These are phyloP conservation scores for Taiwanofungus camphoratus DNA, from an alignment of 1,284 basidiomycete species.

Conservation along the genomic window DNA sequence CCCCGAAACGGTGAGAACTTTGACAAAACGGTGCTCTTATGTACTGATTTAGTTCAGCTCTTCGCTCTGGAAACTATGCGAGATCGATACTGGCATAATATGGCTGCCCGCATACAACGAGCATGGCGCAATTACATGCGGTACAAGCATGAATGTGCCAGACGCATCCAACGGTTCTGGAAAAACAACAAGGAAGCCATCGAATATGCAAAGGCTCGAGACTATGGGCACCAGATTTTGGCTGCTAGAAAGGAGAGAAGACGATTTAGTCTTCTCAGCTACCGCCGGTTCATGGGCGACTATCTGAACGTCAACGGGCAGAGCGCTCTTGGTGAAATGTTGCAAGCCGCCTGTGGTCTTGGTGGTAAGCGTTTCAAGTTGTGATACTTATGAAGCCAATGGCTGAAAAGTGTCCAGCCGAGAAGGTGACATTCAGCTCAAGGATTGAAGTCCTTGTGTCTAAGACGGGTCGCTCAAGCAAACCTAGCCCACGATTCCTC, in stretches of 20 bases:
- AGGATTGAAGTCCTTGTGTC: conserved; percentile 83
- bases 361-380: conserved; percentile 45
- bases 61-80: conserved; percentile 99
- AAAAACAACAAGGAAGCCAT: conserved; percentile 95
- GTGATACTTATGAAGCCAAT: background rate
- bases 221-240: conserved; percentile 91
- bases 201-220: conserved; percentile 83
- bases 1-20: conserved; percentile 79
- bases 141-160: conserved; percentile 93
- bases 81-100: conserved; percentile 99
- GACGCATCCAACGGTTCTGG: conserved; percentile 97
- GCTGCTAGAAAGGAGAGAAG: conserved; percentile 92
- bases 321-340: conserved; percentile 75
- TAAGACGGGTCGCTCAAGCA: conserved; percentile 85
- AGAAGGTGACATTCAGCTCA: conserved; percentile 85
- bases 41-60: conserved; percentile 44
- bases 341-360: conserved; percentile 73
- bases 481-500: conserved; percentile 88
- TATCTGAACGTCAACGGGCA: conserved; percentile 89
- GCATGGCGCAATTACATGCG: conserved; percentile 95
- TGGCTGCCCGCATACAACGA: conserved; percentile 95
- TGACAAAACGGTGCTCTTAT: conserved; percentile 1
- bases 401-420: conserved; percentile 36
- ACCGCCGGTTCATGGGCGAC: conserved; percentile 94
- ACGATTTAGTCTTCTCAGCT: conserved; percentile 89